Conservation (phyloP, 2,329 filamentous ascomycete species). For the Monosporascus sp. region DNA sequence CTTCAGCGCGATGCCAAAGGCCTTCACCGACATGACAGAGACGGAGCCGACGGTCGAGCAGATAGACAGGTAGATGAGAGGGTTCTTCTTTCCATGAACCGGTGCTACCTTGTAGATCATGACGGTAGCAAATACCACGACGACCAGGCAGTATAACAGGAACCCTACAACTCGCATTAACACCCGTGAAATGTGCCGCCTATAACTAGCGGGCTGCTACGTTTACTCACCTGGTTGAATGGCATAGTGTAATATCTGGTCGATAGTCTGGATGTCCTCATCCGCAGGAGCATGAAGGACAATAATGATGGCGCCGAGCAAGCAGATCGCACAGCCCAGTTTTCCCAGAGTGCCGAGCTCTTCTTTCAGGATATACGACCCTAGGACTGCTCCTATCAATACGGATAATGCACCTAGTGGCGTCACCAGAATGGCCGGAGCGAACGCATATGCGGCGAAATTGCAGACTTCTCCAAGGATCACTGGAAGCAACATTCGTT, state of each 20-base stretch:
- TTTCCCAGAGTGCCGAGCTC: conserved; percentile 86
- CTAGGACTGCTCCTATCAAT: conserved; percentile 88
- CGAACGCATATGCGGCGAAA: conserved; percentile 96
- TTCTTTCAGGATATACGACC: conserved; percentile 90
- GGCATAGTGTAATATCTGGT: conserved; percentile 86
- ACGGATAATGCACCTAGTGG: conserved; percentile 91
- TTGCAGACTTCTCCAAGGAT: conserved; percentile 92
- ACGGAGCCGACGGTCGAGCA: conserved; percentile 96
- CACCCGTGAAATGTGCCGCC: not conserved
- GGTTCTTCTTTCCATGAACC: conserved; percentile 87
- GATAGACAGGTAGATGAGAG: conserved; percentile 93
- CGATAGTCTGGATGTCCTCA: conserved; percentile 83
- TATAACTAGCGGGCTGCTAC: not conserved
- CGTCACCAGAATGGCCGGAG: conserved; percentile 96
- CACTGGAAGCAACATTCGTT: conserved; percentile 49
- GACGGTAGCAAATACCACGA: conserved; percentile 76
- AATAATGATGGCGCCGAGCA: conserved; percentile 95
- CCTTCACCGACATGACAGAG: conserved; percentile 98
- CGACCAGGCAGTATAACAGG: conserved; percentile 74
- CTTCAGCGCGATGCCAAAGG: conserved; percentile 95
- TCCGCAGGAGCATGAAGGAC: conserved; percentile 95
- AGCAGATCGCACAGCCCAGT: conserved; percentile 90
- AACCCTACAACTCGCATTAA: conserved; percentile 59
- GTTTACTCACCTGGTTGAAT: conserved; percentile 72
- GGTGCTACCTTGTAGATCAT: conserved; percentile 98